Evolutionary conservation across 495 filamentous ascomycete genomes (phyloP).

Genomic region (Chaetomium fimeti): DNA sequence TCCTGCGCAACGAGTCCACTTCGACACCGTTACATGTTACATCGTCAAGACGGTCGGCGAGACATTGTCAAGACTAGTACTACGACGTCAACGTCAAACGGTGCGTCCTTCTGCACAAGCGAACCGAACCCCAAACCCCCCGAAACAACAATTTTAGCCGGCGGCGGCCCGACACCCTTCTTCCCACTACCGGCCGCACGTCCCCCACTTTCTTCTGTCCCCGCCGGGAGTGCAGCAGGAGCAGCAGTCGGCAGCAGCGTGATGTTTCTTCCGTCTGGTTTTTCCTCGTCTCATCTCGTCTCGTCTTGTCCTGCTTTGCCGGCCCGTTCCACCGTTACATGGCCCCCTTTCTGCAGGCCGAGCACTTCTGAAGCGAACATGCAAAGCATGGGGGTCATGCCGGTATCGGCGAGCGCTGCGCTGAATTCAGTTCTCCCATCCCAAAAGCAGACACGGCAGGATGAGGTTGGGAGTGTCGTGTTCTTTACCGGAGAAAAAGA

Average conservation of each 20-base stretch:
- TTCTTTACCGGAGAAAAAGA: neutral
- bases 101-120: conserved; percentile 2
- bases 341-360: neutral
- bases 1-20: neutral
- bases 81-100: neutral
- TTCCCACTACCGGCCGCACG: conserved; percentile 4
- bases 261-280: neutral
- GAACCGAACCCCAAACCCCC: neutral
- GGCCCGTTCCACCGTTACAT: conserved; percentile 5
- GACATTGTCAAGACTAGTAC: neutral
- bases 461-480: neutral
- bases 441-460: neutral
- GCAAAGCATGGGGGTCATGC: neutral
- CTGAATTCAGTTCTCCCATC: neutral
- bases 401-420: neutral
- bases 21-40: neutral
- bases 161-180: conserved; percentile 6
- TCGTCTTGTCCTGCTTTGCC: neutral
- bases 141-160: conserved; percentile 5
- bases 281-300: neutral
- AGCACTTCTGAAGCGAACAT: neutral
- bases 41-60: neutral
- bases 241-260: neutral
- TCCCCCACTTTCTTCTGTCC: neutral
- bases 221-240: neutral